Evolutionary conservation across 2,329 filamentous ascomycete genomes (phyloP), one percentile per base, ranked within the genome.

Genomic region (Dactylellina sp.): DNA sequence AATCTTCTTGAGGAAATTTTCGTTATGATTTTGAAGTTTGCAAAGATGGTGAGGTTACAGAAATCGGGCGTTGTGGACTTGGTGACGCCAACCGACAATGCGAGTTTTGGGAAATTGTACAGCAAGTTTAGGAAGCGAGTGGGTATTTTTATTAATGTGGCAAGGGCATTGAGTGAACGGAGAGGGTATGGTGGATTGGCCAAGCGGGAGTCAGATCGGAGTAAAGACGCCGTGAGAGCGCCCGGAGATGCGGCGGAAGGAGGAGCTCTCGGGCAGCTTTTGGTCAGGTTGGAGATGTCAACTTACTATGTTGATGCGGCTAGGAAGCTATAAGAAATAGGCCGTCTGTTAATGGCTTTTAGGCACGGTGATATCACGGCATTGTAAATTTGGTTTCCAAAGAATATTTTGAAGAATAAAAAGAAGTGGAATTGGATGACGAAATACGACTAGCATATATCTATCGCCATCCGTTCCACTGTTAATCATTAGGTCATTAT

Each of bases 1-100:
- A 86, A 86, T 40, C 82, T 96, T 0, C 82, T 97, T 0, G 90
- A 96, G 74, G 89, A 91, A 16, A 90, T 94, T 1, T 94, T 96
- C 76, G 83, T 84, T 0, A 81, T 87, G 0, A 86, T 96, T n/a
- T 82, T 97, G 9, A 83, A 84, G 11, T 95, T 95, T 79, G 88
- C 89, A 18, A 70, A 62, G 79, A 80, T 46, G 74, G 81, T 37
- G 81, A 79, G 55, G 80, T 78, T 75, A 76, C 76, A 71, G 49
- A 14, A 68, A 57, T 7, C 24, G 20, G 60, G 72, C 46, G 53
- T 47, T 22, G 53, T 49, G 28, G 70, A 70, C 28, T 7, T 57
- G 14, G 32, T 46, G 20, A 59, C 35, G n/a, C 42, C 63, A 16
- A 76, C 77, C 12, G 79, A 78, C 5, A 81, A 82, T 66, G 81